Conservation (phyloP, 2,329 filamentous ascomycete species). For the Clarireedia sp. region DNA sequence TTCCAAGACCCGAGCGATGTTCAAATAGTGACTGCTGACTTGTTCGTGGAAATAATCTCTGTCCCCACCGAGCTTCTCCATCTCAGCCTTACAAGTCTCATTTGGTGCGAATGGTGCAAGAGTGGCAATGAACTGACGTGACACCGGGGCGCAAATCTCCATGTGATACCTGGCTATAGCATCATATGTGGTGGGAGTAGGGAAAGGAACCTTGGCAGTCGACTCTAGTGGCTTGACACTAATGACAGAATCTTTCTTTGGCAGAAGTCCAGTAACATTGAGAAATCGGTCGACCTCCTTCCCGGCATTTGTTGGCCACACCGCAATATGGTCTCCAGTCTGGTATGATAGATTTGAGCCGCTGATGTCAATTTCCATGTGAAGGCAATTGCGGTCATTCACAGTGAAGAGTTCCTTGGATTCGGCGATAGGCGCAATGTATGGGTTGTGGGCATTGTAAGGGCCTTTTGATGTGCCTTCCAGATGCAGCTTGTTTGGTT, state of each 20-base stretch:
- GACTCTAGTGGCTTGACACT: conserved; percentile 86
- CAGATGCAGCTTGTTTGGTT: conserved; percentile 93
- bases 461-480: conserved; percentile 77
- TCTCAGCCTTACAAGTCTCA: conserved; percentile 76
- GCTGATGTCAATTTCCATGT: conserved; percentile 89
- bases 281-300: conserved; percentile 88
- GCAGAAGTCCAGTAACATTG: conserved; percentile 63
- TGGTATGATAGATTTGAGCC: conserved; percentile 88
- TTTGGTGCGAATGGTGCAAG: conserved; percentile 84
- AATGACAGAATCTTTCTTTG: conserved; percentile 76
- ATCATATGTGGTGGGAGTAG: conserved; percentile 93
- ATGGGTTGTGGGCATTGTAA: conserved; percentile 94
- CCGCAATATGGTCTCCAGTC: conserved; percentile 91
- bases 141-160: conserved; percentile 91
- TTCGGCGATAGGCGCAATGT: conserved; percentile 85
- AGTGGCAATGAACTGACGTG: conserved; percentile 85
- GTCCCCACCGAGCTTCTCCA: conserved; percentile 81
- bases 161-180: conserved; percentile 90
- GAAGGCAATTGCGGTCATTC: conserved; percentile 88
- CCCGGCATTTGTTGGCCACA: conserved; percentile 95
- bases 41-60: conserved; percentile 93
- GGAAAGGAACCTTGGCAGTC: conserved; percentile 95
- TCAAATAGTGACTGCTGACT: conserved; percentile 73
- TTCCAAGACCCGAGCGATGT: conserved; percentile 79
- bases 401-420: conserved; percentile 86